phyloP scores from a whole-genome alignment of 2,329 filamentous ascomycete genomes.

The Decorospora gaudefroyi region DNA sequence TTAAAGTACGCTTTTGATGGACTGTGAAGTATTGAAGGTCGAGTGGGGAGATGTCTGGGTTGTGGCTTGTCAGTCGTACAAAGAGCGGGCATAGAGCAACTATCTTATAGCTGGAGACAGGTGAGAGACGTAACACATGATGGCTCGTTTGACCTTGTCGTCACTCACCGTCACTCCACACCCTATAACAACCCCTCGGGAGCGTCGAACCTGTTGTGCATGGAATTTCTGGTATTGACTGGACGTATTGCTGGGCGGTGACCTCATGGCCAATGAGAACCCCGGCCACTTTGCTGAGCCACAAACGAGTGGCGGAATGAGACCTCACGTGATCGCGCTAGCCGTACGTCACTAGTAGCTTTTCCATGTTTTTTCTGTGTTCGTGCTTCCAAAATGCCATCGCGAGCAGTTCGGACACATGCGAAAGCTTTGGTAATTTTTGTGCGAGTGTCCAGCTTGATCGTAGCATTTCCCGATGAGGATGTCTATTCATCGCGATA shows the following conservation, averaged over 20 bases:
- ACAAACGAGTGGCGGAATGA: not conserved
- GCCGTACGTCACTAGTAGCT: constrained; percentile 3
- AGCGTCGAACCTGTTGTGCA: too few relatives aligned
- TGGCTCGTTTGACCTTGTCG: not conserved
- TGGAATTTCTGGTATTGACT: too few relatives aligned
- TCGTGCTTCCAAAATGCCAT: not conserved
- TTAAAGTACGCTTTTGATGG: not conserved
- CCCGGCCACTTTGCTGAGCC: too few relatives aligned
- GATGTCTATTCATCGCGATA: too few relatives aligned
- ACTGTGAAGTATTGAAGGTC: not conserved
- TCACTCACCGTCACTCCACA: constrained; percentile 6
- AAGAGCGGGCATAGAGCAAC: not conserved
- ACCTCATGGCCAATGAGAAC: too few relatives aligned
- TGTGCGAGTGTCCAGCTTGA: not conserved
- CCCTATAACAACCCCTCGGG: not conserved
- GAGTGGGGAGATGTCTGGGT: not conserved
- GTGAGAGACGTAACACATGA: not conserved
- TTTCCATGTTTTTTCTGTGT: constrained; percentile 3
- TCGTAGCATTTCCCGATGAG: not conserved
- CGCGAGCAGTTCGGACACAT: not conserved
- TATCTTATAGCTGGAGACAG: constrained; percentile 1
- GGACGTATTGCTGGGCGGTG: too few relatives aligned
- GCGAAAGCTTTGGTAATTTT: not conserved
- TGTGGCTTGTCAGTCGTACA: not conserved
- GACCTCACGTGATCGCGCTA: constrained; percentile 9